Conservation (phyloP, 2,329 filamentous ascomycete genomes). For the Dendrostoma leiphaemia region DNA sequence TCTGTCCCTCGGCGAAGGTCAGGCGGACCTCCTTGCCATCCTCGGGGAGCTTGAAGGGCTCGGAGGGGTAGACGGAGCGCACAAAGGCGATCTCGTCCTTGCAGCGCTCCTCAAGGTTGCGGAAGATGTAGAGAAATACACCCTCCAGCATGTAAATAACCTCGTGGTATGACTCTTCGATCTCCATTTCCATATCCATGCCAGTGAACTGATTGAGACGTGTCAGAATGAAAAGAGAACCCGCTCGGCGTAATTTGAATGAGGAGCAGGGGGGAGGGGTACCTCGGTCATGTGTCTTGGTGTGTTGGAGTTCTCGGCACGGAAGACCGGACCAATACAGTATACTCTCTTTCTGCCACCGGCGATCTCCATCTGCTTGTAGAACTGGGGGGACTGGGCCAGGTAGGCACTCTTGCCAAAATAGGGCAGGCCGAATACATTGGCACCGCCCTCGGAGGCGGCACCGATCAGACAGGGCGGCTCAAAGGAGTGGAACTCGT, state of each 20-base stretch:
- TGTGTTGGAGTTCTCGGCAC: slow-evolving; percentile 84
- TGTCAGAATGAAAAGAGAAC: neutral
- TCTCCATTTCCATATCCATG: slow-evolving; percentile 89
- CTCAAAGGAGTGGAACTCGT: slow-evolving; percentile 80
- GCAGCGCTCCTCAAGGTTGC: slow-evolving; percentile 66
- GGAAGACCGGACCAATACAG: slow-evolving; percentile 77
- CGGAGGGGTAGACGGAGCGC: slow-evolving; percentile 71
- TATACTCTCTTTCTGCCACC: slow-evolving; percentile 75
- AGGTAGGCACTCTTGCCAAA: slow-evolving; percentile 81
- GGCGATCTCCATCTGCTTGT: slow-evolving; percentile 85
- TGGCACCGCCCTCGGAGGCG: slow-evolving; percentile 87
- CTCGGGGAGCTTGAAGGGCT: slow-evolving; percentile 73
- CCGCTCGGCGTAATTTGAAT: slow-evolving; percentile 5
- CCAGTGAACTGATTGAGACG: slow-evolving; percentile 65
- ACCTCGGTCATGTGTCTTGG: slow-evolving; percentile 80
- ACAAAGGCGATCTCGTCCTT: slow-evolving; percentile 71
- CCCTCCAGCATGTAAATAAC: slow-evolving; percentile 70
- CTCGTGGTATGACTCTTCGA: slow-evolving; percentile 74
- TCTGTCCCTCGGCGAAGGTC: slow-evolving; percentile 75
- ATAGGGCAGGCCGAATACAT: slow-evolving; percentile 88
- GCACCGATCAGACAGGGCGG: slow-evolving; percentile 87
- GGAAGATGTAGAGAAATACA: slow-evolving; percentile 77
- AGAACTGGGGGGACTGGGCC: slow-evolving; percentile 80
- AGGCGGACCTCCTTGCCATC: slow-evolving; percentile 73
- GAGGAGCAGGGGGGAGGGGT: slow-evolving; percentile 15